Conservation (phyloP, 208 protist genomes). For the Herpetomonas tarakana region DNA sequence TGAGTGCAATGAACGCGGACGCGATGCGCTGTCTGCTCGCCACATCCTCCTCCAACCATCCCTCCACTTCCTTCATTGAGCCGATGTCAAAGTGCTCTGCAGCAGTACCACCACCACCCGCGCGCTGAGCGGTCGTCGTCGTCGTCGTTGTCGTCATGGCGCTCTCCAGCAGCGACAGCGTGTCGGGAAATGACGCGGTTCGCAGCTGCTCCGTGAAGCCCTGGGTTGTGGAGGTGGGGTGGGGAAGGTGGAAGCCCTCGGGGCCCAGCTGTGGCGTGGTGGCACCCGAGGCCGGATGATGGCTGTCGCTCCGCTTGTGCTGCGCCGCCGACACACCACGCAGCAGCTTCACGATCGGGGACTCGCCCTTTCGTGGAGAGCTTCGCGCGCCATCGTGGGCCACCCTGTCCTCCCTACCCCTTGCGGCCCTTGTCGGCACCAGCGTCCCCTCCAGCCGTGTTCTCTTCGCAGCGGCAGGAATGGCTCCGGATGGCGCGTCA, state of each 20-base stretch:
- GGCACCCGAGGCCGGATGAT: background rate
- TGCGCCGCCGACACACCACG: background rate
- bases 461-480: too few species aligned
- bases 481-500: background rate
- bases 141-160: background rate
- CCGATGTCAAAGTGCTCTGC: too few species aligned
- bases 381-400: background rate
- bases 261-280: background rate
- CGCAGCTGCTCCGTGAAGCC: background rate
- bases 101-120: too few species aligned
- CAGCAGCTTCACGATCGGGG: conserved; percentile 10
- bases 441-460: background rate
- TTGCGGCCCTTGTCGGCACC: too few species aligned
- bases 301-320: background rate
- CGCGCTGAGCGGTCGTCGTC: background rate
- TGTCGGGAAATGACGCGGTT: background rate
- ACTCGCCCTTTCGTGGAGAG: conserved; percentile 7
- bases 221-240: background rate
- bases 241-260: background rate
- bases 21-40: background rate
- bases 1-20: background rate
- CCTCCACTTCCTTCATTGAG: background rate
- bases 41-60: background rate
- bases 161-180: background rate
- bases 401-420: too few species aligned